Evolutionary conservation across 352 stramenopile species (phyloP).

Genomic region (Phytopythium helicoides): DNA sequence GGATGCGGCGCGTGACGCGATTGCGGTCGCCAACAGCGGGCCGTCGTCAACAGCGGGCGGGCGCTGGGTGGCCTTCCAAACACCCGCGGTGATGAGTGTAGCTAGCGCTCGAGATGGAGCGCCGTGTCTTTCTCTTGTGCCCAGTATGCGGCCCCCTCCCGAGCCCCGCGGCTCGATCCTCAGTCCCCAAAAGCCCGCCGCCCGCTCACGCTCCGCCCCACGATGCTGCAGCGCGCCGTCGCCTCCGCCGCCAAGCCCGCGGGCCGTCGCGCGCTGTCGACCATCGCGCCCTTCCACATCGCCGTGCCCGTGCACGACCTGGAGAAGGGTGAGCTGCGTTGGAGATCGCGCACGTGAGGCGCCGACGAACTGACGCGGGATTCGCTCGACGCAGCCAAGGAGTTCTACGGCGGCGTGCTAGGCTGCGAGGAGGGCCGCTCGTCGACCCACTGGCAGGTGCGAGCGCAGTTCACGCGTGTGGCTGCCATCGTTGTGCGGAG

Average conservation of each 20-base stretch:
- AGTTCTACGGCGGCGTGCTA: slow-evolving; percentile 92
- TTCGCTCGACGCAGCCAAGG: slow-evolving; percentile 65
- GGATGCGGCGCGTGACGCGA: no score
- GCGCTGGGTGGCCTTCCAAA: not conserved
- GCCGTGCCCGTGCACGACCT: slow-evolving; percentile 96
- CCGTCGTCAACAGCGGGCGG: not conserved
- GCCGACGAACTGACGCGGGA: no score
- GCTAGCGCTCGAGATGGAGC: no score
- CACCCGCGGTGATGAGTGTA: no score
- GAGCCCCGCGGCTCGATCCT: not conserved
- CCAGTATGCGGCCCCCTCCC: not conserved
- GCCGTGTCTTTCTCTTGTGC: not conserved
- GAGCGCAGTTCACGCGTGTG: no score
- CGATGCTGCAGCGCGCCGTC: slow-evolving; percentile 21
- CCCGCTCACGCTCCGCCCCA: not conserved
- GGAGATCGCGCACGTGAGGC: no score
- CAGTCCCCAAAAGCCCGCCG: not conserved
- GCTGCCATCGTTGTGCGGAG: no score
- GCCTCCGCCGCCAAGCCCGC: slow-evolving; percentile 10
- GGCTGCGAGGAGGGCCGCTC: slow-evolving; percentile 91
- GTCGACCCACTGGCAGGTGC: slow-evolving; percentile 91
- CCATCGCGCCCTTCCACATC: slow-evolving; percentile 81
- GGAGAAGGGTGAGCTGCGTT: slow-evolving; percentile 40
- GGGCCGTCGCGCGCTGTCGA: slow-evolving; percentile 21
- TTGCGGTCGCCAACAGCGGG: no score